Conservation (phyloP, 2,329 filamentous ascomycete species). For the Venturia carpophila region DNA sequence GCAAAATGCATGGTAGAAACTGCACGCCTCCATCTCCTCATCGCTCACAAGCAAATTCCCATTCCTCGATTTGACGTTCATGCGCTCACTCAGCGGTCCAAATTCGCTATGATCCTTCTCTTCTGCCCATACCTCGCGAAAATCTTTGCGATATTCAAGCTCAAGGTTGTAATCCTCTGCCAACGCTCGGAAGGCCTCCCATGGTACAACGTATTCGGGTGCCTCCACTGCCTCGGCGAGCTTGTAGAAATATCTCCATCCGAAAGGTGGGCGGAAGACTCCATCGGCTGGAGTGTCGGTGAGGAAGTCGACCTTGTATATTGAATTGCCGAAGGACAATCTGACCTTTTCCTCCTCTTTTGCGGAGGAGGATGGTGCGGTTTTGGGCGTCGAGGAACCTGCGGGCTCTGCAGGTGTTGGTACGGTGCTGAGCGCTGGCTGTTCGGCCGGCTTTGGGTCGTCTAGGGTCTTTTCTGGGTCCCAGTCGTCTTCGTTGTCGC, state of each 20-base stretch:
- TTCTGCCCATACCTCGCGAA: conserved; percentile 82
- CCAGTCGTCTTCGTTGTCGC: conserved; percentile 35
- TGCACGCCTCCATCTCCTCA: conserved; percentile 87
- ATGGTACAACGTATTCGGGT: conserved; percentile 95
- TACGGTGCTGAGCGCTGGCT: conserved; percentile 32
- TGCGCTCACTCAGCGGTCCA: conserved; percentile 83
- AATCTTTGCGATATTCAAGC: conserved; percentile 85
- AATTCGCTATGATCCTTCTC: conserved; percentile 80
- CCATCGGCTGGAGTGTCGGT: conserved; percentile 76
- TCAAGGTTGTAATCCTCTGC: conserved; percentile 97
- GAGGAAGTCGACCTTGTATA: conserved; percentile 86
- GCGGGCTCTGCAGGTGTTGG: conserved; percentile 22
- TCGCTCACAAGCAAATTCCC: conserved; percentile 62
- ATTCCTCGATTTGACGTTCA: conserved; percentile 75
- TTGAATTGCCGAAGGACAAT: conserved; percentile 84
- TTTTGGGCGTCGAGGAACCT: conserved; percentile 20
- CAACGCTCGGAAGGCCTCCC: conserved; percentile 92
- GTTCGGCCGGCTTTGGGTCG: conserved; percentile 26
- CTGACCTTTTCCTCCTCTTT: conserved; percentile 34
- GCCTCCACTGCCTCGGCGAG: conserved; percentile 94
- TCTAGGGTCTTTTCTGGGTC: conserved; percentile 40
- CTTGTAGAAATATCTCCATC: conserved; percentile 97
- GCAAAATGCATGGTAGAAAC: conserved; percentile 89
- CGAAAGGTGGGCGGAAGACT: conserved; percentile 86
- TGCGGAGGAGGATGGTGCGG: conserved; percentile 8